Base-by-base conservation (phyloP, 2,329 filamentous ascomycete species). In the Fulvia fulva region DNA sequence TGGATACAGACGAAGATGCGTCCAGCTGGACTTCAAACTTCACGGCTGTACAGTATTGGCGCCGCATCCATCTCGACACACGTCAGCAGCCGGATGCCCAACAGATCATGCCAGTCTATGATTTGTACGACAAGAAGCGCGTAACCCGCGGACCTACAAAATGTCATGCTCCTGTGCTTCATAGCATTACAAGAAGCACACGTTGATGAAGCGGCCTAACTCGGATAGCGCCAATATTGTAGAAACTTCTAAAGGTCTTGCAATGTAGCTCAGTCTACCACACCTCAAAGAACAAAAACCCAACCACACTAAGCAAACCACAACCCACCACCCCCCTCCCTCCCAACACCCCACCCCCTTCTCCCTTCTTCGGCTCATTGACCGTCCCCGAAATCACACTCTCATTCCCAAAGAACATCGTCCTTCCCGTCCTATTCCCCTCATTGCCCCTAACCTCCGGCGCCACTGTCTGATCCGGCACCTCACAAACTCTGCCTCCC, bases 401-500 rank as follows among this genome's bases (percentile, higher is more conserved):
- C 28, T 3, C 44, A 22, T 46, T 46, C 11, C 44, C 44, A 45
- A 61, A 63, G 47, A 67, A 66, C 16, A 22, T 51, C 51, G 64
- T 66, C 32, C 55, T 44, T 26, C 56, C 62, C 5, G 59, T 63
- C 7, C 32, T 54, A 53, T 63, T 61, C 6, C 61, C 65, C 30
- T 60, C 34, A 7, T 1, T 9, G 1, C 61, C 51, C 22, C 16
- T 23, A 7, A 58, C 59, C 30, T 62, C 56, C 4, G 66, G 63
- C 46, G 62, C 51, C 12, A 43, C 45, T 7, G 16, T 43, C 53
- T 66, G 62, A 43, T 65, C 57, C n/a, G 64, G 62, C 9, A 68
- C 52, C 7, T 45, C 37, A 57, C 65, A 68, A 19, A 53, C 30
- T 46, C 59, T 22, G 14, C 22, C 52, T 9, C 37, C 21, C n/a